Base-by-base conservation (phyloP, 176 grass and related monocot genomes). In the Zoysia pacifica region DNA sequence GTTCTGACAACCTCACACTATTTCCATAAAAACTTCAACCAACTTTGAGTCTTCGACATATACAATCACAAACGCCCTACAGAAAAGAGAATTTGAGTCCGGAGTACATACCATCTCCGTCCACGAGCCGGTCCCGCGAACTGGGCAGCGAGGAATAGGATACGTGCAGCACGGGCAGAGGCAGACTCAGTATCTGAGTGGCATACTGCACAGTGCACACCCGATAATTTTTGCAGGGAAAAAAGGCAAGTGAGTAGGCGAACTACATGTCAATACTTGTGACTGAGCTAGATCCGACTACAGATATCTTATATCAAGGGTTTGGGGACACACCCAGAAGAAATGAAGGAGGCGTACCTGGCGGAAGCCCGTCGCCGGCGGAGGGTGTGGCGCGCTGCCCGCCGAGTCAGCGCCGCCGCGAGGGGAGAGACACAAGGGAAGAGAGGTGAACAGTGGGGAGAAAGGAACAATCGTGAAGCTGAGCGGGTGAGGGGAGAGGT, bases 91-190 rank as follows among this genome's bases (percentile, higher is more conserved):
- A 59, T 18, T 19, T 39, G 12, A 64, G 60, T 28, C 0, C 28
- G 28, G 28, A 28, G 28, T 37, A 42, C 72, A 64, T 79, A 89
- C 87, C 82, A 85, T 89, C 48, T 56, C 65, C 72, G 67, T 20
- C 56, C 3, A 58, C 54, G 55, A 14, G 35, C 3, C 15, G 54
- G 46, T 56, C 40, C 41, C 14, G 13, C 72, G 44, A 40, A 54
- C 0, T 44, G 16, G 40, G 15, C 28, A 4, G 5, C 52, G 3
- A 12, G 28, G 14, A 19, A 77, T 5, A 9, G 19, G 11, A 19
- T 0, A 14, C 60, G 35, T 15, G 1, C 48, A 3, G 16, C 0
- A 11, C 42, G 43, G 18, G 19, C 18, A 19, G 18, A 18, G 16
- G 55, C 55, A 2, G 55, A 8, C 18, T 3, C 16, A 58, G 18